Evolutionary conservation across 148 eudicot genomes (phyloP), one percentile per base, ranked within the genome.

Genomic region (Diospyros lotus): DNA sequence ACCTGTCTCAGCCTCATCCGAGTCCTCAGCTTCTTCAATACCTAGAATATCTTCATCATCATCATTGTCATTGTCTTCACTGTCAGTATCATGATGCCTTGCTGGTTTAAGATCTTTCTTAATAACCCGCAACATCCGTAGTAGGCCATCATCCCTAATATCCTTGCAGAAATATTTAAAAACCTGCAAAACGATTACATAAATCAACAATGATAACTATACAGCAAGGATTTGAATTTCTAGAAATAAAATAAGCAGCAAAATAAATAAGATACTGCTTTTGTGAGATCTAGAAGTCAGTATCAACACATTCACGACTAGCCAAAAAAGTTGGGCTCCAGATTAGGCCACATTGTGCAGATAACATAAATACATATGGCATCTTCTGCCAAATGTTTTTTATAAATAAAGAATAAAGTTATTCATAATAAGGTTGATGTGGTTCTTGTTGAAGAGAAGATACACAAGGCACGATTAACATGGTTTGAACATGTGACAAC

Each of bases 31-130:
- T 65, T 90, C 96, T 84, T 87, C 92, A 56, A 90, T 80, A 58
- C 78, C 89, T 58, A 91, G 82, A 70, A 94, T 73, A 81, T 88
- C 93, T 62, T 95, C 97, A 38, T 88, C 92, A 0, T 83, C 92
- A 1, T 82, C 89, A 5, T 80, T 88, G 10, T 82, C 86, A 52
- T 84, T 85, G 59, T 86, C 93, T 51, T 88, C 96, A 75, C 79
- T 75, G 65, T 83, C 90, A 13, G 75, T 65, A 60, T 86, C 90
- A 55, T 80, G 88, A 83, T 85, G 99, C 77, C 99, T 85, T 56
- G 93, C 85, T 38, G 99, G 97, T 83, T 95, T 95, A 73, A 95
- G 80, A 84, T 90, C 96, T 79, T 95, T 95, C 89, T 95, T 95
- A 76, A 95, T 84, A 52, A 92, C 93, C 72, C 93, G 80, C 80